Evolutionary conservation across 805 yeast genomes (phyloP).

Genomic region (Wickerhamomyces ciferrii): DNA sequence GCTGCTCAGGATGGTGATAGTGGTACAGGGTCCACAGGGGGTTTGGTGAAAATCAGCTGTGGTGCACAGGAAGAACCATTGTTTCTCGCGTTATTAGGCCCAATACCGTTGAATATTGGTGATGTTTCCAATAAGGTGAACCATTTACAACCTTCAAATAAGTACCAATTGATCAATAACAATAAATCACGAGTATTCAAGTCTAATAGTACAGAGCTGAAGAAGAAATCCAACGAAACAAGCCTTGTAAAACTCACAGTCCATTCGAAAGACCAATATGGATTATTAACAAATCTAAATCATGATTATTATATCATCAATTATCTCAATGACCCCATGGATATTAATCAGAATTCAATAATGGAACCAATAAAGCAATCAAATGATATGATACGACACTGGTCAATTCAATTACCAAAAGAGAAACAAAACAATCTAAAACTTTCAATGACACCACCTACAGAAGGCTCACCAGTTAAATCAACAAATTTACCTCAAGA

Average conservation of each 20-base stretch:
- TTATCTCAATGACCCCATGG: conserved; percentile 18
- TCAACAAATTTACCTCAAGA: conserved; percentile 4
- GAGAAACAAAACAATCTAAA: conserved; percentile 9
- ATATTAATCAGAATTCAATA: neutral
- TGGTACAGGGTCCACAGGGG: neutral
- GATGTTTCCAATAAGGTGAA: neutral
- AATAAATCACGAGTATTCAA: conserved; percentile 17
- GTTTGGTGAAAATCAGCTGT: neutral
- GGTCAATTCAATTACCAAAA: neutral
- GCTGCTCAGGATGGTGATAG: neutral
- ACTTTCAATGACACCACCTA: conserved; percentile 21
- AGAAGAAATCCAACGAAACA: too few relatives aligned
- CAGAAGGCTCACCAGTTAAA: conserved; percentile 12
- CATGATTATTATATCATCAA: conserved; percentile 34
- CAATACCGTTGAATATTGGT: neutral
- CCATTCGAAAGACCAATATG: conserved; percentile 17
- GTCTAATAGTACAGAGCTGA: neutral
- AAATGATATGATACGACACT: neutral
- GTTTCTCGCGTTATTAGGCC: neutral
- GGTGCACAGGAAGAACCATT: neutral
- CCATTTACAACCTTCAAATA: conserved; percentile 6
- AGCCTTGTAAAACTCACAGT: conserved; percentile 10
- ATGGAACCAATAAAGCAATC: neutral
- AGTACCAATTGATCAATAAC: conserved; percentile 7
- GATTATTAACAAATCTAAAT: conserved; percentile 6